These are phyloP conservation scores for Phytopythium chamaehyphon DNA, from an alignment of 352 stramenopile species.

Conservation along the genomic window DNA sequence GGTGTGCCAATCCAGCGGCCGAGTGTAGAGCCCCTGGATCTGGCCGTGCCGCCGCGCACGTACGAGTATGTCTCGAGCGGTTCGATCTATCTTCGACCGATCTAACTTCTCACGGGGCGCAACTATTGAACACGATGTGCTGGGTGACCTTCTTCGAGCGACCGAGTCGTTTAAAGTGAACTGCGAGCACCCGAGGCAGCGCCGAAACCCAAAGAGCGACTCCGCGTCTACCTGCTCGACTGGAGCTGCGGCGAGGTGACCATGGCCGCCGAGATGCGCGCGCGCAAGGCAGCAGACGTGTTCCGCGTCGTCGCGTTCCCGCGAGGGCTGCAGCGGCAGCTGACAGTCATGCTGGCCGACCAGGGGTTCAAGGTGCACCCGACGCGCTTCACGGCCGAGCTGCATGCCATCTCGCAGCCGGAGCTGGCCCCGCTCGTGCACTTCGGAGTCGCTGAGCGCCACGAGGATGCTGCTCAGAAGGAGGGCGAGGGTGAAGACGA, in stretches of 20 bases:
- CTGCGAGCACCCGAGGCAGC: conserved; percentile 49
- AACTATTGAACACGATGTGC: conserved; percentile 54
- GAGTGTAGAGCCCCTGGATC: too few species aligned
- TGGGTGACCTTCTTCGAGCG: conserved; percentile 58
- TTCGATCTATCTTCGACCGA: too few species aligned
- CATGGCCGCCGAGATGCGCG: neutral
- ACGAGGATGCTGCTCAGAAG: neutral
- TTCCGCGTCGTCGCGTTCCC: conserved; percentile 37
- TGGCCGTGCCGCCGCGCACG: too few species aligned
- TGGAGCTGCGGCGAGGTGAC: conserved; percentile 38
- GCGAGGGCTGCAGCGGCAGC: conserved; percentile 24
- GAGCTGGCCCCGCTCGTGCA: conserved; percentile 21
- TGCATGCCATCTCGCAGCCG: conserved; percentile 33
- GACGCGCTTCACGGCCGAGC: conserved; percentile 39
- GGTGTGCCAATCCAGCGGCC: too few species aligned
- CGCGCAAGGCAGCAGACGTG: conserved; percentile 1
- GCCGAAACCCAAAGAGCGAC: too few species aligned
- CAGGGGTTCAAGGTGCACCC: conserved; percentile 33
- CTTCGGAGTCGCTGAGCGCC: conserved; percentile 26
- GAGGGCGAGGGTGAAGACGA: neutral
- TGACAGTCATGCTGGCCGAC: conserved; percentile 24
- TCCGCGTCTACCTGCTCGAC: conserved; percentile 49
- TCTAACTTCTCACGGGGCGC: too few species aligned
- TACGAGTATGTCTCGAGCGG: neutral
- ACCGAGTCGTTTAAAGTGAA: conserved; percentile 65